Conservation (phyloP, 768 basidiomycete species). For the Russula ochroleuca region DNA sequence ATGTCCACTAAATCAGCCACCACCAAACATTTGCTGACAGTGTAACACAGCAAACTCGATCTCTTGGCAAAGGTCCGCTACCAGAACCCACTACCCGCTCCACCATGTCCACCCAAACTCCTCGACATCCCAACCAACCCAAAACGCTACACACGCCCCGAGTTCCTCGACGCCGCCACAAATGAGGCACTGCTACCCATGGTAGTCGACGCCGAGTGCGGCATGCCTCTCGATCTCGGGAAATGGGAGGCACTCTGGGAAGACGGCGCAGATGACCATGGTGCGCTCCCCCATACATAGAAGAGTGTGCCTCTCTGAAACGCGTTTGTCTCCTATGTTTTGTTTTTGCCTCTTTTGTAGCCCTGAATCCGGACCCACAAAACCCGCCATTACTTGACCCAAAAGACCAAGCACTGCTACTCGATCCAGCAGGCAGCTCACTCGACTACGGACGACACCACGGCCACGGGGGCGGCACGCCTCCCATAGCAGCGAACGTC, state of each 20-base stretch:
- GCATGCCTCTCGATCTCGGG: constrained; percentile 91
- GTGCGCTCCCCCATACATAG: constrained; percentile 35
- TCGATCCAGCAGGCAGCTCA: constrained; percentile 52
- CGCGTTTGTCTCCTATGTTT: constrained; percentile 7
- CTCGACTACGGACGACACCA: constrained; percentile 39
- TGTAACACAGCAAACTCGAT: constrained; percentile 67
- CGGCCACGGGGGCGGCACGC: constrained; percentile 38
- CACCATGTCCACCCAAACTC: constrained; percentile 95
- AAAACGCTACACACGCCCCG: constrained; percentile 79
- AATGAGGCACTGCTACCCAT: constrained; percentile 84
- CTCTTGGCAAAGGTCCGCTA: constrained; percentile 91
- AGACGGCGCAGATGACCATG: constrained; percentile 64
- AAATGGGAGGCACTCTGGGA: constrained; percentile 82
- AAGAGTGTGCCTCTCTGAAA: neutral
- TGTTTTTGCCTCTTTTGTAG: constrained; percentile 31
- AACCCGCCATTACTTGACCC: constrained; percentile 63
- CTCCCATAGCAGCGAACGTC: constrained; percentile 57
- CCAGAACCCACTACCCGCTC: constrained; percentile 88
- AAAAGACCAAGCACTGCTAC: constrained; percentile 70
- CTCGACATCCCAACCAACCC: constrained; percentile 90
- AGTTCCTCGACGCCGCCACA: constrained; percentile 76
- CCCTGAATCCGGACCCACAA: constrained; percentile 61
- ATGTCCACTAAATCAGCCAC: neutral
- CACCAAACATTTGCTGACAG: neutral
- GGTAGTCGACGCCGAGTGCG: constrained; percentile 95